Conservation (phyloP, 495 filamentous ascomycete species). For the Aeminium ludgeri region DNA sequence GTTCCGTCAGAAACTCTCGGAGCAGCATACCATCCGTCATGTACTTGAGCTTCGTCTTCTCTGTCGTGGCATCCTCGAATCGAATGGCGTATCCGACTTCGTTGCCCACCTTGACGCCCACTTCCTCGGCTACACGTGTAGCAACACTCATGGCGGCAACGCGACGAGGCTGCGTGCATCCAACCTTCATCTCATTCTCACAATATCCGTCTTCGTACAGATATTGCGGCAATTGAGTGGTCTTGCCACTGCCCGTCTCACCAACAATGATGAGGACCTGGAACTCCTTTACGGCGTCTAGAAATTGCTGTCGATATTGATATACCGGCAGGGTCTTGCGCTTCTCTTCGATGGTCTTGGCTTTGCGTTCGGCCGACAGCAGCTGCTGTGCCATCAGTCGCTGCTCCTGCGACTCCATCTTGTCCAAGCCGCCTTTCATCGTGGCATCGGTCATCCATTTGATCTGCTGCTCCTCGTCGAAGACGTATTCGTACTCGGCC, state of each 20-base stretch:
- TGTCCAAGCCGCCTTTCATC: conserved; percentile 43
- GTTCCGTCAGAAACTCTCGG: conserved; percentile 78
- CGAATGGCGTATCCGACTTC: conserved; percentile 94
- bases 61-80: conserved; percentile 95
- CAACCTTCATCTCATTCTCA: conserved; percentile 63
- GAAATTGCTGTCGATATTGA: conserved; percentile 73
- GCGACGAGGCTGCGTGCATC: conserved; percentile 86
- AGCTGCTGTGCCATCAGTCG: conserved; percentile 59
- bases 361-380: conserved; percentile 73
- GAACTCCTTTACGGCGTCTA: conserved; percentile 88
- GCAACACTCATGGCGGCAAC: conserved; percentile 98
- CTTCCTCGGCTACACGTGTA: conserved; percentile 95
- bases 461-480: conserved; percentile 78
- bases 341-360: conserved; percentile 72
- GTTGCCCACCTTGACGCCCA: conserved; percentile 86
- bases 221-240: conserved; percentile 91
- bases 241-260: conserved; percentile 92
- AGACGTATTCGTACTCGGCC: conserved; percentile 85
- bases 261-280: conserved; percentile 94
- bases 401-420: conserved; percentile 62
- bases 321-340: conserved; percentile 85
- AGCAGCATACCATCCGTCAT: conserved; percentile 98
- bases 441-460: conserved; percentile 66
- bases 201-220: conserved; percentile 87
- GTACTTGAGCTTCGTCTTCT: conserved; percentile 91